These are phyloP conservation scores for Clonostachys chloroleuca DNA, from an alignment of 2,329 filamentous ascomycete species.

Conservation along the genomic window DNA sequence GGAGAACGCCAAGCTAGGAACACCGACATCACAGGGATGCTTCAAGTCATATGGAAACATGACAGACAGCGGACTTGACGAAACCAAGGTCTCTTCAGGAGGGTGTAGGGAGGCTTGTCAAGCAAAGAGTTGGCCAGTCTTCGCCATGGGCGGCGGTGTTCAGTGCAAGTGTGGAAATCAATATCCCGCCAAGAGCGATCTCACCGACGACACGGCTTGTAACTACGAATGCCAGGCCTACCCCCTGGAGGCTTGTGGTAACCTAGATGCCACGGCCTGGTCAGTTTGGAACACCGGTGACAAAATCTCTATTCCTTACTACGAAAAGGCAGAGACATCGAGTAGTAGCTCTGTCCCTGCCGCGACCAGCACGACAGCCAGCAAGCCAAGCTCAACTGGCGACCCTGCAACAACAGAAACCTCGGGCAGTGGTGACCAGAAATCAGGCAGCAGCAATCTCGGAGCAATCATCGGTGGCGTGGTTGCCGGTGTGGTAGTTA, in stretches of 20 bases:
- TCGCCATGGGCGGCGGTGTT: conserved; percentile 52
- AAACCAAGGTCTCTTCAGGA: conserved; percentile 26
- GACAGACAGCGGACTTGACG: conserved; percentile 12
- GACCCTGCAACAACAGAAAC: conserved; percentile 10
- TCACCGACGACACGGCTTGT: conserved; percentile 58
- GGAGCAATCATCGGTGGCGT: conserved; percentile 75
- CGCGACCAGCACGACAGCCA: conserved; percentile 14
- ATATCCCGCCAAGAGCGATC: conserved; percentile 53
- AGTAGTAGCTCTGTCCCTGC: conserved; percentile 12
- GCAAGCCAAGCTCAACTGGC: conserved; percentile 7
- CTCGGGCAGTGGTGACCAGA: conserved; percentile 1
- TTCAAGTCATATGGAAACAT: conserved; percentile 37
- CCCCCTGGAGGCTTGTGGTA: conserved; percentile 54
- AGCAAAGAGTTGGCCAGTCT: conserved; percentile 45
- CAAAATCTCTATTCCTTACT: conserved; percentile 29
- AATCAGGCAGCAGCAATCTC: conserved; percentile 11
- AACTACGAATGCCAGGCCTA: conserved; percentile 62
- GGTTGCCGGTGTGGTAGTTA: conserved; percentile 74
- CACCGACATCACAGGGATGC: conserved; percentile 44
- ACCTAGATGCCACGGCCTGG: conserved; percentile 21
- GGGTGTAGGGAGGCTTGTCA: conserved; percentile 34
- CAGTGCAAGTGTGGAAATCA: conserved; percentile 70
- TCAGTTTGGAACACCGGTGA: conserved; percentile 48
- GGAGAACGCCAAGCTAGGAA: conserved; percentile 7
- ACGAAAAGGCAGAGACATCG: conserved; percentile 12